Conservation (phyloP, 148 eudicot species). For the Rhododendron ovatum region DNA sequence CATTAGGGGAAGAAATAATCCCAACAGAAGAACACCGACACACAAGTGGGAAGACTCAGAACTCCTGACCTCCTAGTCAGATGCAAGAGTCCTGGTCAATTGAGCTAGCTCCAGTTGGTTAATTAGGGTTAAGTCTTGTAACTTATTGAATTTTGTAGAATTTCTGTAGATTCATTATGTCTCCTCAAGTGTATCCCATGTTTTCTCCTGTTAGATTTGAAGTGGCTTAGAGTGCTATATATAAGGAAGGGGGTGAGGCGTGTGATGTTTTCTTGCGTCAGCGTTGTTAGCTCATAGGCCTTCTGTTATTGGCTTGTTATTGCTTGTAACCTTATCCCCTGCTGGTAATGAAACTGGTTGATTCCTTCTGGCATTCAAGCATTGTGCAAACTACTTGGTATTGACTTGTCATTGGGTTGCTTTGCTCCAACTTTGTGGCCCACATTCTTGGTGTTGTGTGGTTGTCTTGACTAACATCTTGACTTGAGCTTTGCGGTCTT, state of each 20-base stretch:
- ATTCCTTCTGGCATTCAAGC: background rate
- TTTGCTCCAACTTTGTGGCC: background rate
- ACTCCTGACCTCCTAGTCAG: no score
- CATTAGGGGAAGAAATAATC: no score
- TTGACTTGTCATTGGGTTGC: no score
- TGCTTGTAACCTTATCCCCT: background rate
- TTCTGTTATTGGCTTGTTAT: no score
- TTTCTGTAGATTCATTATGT: background rate
- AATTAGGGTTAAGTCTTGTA: background rate
- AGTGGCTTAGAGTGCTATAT: background rate
- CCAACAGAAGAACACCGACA: no score
- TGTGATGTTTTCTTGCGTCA: background rate
- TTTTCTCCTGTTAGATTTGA: background rate
- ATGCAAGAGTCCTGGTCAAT: no score
- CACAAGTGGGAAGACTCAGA: no score
- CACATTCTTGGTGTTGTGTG: background rate
- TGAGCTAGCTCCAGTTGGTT: no score
- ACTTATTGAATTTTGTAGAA: background rate
- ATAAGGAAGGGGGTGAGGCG: no score
- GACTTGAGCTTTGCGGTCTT: background rate
- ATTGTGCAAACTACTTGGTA: background rate
- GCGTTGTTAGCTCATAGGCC: background rate
- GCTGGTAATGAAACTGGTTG: background rate
- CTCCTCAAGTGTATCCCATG: background rate
- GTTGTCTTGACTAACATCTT: background rate